phyloP scores from a whole-genome alignment of 148 eudicot genomes.

The Suaeda aralocaspica region DNA sequence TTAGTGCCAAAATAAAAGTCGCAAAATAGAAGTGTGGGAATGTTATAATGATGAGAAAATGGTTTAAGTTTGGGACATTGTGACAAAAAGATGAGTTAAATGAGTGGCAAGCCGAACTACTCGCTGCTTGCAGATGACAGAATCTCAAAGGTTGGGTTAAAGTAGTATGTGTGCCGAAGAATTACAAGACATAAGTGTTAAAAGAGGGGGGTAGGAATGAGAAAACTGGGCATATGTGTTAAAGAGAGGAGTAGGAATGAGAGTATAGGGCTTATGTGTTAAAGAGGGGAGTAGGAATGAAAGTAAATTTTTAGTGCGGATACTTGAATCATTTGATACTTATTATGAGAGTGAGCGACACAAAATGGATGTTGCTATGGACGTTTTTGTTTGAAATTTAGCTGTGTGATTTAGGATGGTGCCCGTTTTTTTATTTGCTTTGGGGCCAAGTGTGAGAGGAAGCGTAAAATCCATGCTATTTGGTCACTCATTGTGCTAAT shows the following conservation, averaged over 20 bases:
- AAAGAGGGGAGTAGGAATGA: too few relatives aligned
- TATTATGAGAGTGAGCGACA: neutral
- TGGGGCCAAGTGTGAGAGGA: neutral
- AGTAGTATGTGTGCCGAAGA: neutral
- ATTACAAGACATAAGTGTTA: too few relatives aligned
- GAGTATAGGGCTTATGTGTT: too few relatives aligned
- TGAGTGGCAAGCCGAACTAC: neutral
- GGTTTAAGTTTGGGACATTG: neutral
- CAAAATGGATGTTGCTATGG: neutral
- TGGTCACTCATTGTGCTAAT: neutral
- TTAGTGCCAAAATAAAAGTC: too few relatives aligned
- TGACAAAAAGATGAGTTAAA: neutral
- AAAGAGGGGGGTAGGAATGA: too few relatives aligned
- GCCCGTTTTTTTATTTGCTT: neutral
- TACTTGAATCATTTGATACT: too few relatives aligned
- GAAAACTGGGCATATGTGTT: too few relatives aligned
- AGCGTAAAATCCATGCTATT: neutral
- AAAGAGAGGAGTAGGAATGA: neutral
- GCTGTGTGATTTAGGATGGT: neutral
- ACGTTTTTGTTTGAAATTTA: neutral
- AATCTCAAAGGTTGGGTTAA: neutral
- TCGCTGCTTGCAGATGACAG: neutral
- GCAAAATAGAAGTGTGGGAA: too few relatives aligned
- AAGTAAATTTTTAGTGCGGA: too few relatives aligned
- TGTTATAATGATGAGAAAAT: too few relatives aligned